These are phyloP conservation scores for Leishmania tarentolae DNA, from an alignment of 208 protist genomes.

Conservation along the genomic window DNA sequence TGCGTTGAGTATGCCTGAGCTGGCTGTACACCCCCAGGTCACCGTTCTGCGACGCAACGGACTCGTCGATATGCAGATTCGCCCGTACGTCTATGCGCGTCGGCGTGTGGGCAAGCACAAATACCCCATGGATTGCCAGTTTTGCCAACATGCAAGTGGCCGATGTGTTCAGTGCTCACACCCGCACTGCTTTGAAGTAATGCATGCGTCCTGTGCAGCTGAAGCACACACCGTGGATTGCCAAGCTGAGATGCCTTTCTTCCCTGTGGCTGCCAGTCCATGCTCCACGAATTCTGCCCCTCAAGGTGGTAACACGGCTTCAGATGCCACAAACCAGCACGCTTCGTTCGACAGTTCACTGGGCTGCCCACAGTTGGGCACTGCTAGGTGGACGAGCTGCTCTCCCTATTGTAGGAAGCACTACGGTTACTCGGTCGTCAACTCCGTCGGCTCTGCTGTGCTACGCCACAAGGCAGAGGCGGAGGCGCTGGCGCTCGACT, in stretches of 20 bases:
- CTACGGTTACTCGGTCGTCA: constrained; percentile 40
- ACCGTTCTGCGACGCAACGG: constrained; percentile 36
- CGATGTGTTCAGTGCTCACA: constrained; percentile 55
- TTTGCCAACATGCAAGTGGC: constrained; percentile 52
- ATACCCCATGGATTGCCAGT: constrained; percentile 49
- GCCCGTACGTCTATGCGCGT: constrained; percentile 40
- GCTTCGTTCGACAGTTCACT: background rate
- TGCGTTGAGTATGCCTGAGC: constrained; percentile 57
- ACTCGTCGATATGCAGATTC: constrained; percentile 34
- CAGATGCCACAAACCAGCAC: background rate
- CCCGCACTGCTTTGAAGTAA: constrained; percentile 63
- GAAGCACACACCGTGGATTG: constrained; percentile 62
- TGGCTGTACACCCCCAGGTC: constrained; percentile 34
- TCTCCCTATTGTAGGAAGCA: constrained; percentile 68
- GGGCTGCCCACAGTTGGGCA: no score
- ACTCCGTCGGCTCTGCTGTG: constrained; percentile 35
- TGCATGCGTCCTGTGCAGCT: constrained; percentile 77
- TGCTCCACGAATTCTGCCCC: background rate
- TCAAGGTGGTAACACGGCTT: no score
- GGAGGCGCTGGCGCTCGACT: constrained; percentile 42
- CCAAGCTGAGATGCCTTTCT: constrained; percentile 18
- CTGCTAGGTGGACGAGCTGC: constrained; percentile 47
- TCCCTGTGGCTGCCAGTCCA: background rate
- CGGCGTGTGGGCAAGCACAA: constrained; percentile 40
- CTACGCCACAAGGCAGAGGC: constrained; percentile 49